A percentile compares a stretch with the other conserved stretches of the same genome.
Conservation (phyloP, 306 rosid genomes). For the Castanea sativa region DNA sequence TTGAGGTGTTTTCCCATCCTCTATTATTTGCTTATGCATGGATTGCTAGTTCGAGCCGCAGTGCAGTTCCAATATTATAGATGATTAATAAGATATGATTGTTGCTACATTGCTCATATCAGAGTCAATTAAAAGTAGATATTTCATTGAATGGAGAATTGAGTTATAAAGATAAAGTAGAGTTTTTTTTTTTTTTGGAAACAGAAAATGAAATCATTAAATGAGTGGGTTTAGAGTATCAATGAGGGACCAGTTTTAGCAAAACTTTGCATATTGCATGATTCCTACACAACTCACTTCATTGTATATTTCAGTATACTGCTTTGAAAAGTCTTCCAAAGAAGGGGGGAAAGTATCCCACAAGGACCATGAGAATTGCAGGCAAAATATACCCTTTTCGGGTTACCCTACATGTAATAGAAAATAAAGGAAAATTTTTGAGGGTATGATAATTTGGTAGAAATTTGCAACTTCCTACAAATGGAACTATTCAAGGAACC, state of each 20-base stretch:
- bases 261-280: not conserved
- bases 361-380: not conserved
- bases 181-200: no score
- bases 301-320: slow-evolving; percentile 1
- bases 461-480: slow-evolving; percentile 27
- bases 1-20: slow-evolving; percentile 55
- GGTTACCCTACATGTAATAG: slow-evolving; percentile 8
- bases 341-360: not conserved
- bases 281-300: not conserved
- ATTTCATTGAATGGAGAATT: not conserved
- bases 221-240: not conserved
- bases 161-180: not conserved
- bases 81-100: not conserved
- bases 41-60: not conserved
- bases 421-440: not conserved
- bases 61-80: not conserved
- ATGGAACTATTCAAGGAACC: slow-evolving; percentile 28
- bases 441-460: slow-evolving; percentile 4
- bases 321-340: slow-evolving; percentile 13
- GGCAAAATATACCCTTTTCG: slow-evolving; percentile 17
- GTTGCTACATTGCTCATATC: not conserved
- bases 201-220: not conserved
- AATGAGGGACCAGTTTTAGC: not conserved
- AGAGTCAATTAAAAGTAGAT: not conserved
- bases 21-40: not conserved